phyloP scores from a whole-genome alignment of 2,329 filamentous ascomycete genomes.

The Rutstroemia sydowiana region DNA sequence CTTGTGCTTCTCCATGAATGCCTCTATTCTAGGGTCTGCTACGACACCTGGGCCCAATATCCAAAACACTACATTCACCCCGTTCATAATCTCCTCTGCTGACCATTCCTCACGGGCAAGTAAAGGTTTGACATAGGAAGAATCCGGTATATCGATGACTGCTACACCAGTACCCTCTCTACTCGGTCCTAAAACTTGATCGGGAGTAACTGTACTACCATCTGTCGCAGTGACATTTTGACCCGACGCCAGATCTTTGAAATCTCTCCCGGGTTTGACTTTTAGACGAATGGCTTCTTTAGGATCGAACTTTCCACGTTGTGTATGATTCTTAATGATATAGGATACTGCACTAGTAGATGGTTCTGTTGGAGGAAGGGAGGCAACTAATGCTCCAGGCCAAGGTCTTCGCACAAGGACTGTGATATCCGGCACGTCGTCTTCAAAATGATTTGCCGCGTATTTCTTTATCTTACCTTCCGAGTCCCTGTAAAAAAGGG shows the following conservation, averaged over 20 bases:
- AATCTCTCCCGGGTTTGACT: slow-evolving; percentile 53
- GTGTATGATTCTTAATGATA: slow-evolving; percentile 67
- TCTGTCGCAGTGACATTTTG: slow-evolving; percentile 54
- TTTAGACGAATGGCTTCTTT: slow-evolving; percentile 57
- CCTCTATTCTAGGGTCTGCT: slow-evolving; percentile 52
- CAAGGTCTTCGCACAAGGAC: slow-evolving; percentile 72
- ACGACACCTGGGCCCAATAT: slow-evolving; percentile 64
- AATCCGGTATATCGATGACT: slow-evolving; percentile 69
- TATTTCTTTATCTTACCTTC: slow-evolving; percentile 63
- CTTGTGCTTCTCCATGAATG: slow-evolving; percentile 59
- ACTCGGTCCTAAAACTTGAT: slow-evolving; percentile 71
- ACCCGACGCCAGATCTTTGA: slow-evolving; percentile 53
- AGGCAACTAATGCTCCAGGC: slow-evolving; percentile 59
- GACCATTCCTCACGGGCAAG: slow-evolving; percentile 67
- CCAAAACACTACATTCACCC: slow-evolving; percentile 70
- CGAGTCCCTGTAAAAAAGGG: slow-evolving; percentile 60
- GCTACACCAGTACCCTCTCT: slow-evolving; percentile 67
- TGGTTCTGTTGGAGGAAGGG: slow-evolving; percentile 61
- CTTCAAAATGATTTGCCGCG: slow-evolving; percentile 55
- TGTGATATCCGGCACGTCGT: slow-evolving; percentile 52
- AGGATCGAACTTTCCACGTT: slow-evolving; percentile 74
- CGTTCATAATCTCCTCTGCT: slow-evolving; percentile 54
- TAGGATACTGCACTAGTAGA: slow-evolving; percentile 72
- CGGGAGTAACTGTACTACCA: slow-evolving; percentile 67
- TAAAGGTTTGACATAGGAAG: slow-evolving; percentile 62